Percentiles rank a stretch among this genome's conserved stretches.
Conservation (phyloP, 441 rosid species). For the Omphalea diandra region DNA sequence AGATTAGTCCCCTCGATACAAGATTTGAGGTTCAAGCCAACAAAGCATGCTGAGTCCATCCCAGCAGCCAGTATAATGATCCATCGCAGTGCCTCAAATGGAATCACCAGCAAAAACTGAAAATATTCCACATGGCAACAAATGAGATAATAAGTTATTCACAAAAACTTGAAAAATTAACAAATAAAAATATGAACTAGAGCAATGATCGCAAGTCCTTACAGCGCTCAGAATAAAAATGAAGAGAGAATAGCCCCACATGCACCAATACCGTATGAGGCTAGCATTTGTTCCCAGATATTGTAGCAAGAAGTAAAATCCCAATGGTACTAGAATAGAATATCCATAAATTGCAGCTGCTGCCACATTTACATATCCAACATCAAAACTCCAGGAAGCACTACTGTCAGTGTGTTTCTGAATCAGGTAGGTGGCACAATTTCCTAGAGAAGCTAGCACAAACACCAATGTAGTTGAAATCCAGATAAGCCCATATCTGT, state of each 20-base stretch:
- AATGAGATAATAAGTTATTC: slow-evolving; percentile 12
- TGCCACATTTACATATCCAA: slow-evolving; percentile 77
- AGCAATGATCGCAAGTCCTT: slow-evolving; percentile 33
- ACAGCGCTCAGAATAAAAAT: slow-evolving; percentile 64
- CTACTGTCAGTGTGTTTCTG: slow-evolving; percentile 45
- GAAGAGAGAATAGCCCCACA: slow-evolving; percentile 97
- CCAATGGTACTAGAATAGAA: slow-evolving; percentile 72
- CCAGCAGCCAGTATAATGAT: slow-evolving; percentile 73
- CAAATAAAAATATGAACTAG: not conserved
- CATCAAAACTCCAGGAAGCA: slow-evolving; percentile 83
- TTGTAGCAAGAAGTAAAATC: slow-evolving; percentile 73
- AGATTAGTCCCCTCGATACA: slow-evolving; percentile 48
- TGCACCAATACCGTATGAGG: slow-evolving; percentile 83
- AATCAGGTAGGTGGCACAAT: slow-evolving; percentile 82
- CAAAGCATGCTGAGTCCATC: slow-evolving; percentile 65
- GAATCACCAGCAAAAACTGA: slow-evolving; percentile 83
- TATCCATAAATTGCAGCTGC: slow-evolving; percentile 65
- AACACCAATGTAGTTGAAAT: slow-evolving; percentile 87
- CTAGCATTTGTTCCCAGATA: slow-evolving; percentile 81
- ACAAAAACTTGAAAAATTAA: not conserved
- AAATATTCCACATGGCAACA: slow-evolving; percentile 11
- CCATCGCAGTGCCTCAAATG: slow-evolving; percentile 81
- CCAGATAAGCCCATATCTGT: slow-evolving; percentile 92
- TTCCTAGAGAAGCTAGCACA: slow-evolving; percentile 77
- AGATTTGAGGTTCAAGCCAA: slow-evolving; percentile 65